Base-by-base conservation (phyloP, 164 flowering plant species). In the Liquidambar formosana region DNA sequence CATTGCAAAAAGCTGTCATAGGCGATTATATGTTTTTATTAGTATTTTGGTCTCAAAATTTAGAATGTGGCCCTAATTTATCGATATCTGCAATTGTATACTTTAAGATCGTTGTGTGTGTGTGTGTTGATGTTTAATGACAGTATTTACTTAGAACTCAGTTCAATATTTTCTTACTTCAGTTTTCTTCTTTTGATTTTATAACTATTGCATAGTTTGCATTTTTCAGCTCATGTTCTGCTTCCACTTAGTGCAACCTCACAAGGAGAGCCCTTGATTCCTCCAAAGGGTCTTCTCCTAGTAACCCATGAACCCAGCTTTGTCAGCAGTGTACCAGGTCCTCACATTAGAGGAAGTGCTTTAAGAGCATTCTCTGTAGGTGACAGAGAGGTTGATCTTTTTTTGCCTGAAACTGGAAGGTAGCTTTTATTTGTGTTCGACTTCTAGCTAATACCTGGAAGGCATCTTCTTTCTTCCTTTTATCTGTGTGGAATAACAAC, bases 351-450 rank as follows among this genome's bases (percentile, higher is more conserved):
- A 79, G 99, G 99, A 64, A 80, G 76, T 62, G 74, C 92, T 33
- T 69, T 95, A 72, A 84, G 85, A 73, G 94, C 97, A 66, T 80
- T 73, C 60, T 84, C 93, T 46, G 77, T 79, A 8, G 96, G 93
- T 45, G 85, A 86, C 62, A 80, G 80, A 73, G 97, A 93, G 82
- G 97, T 86, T 68, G 99, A 95, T 79, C 87, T 95, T 63, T 75
- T 93, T 44, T 82, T 95, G 38, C 97, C 99, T 52, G 97, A 88
- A 25, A 84, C 89, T 53, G 96, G 85, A 81, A 92, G 99, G 99
- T 95, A 81, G 12, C 26, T 73, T 22, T 28, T 45, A 45, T 38
- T 21, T 52, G 22, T 51, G 5, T 9, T 11, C 16, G 16, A 10
- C 25, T 63, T 28, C 21, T 28, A 5, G 6, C 9, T 51, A 51